phyloP scores from a whole-genome alignment of 2,329 filamentous ascomycete genomes.

The Neofusicoccum ribis region DNA sequence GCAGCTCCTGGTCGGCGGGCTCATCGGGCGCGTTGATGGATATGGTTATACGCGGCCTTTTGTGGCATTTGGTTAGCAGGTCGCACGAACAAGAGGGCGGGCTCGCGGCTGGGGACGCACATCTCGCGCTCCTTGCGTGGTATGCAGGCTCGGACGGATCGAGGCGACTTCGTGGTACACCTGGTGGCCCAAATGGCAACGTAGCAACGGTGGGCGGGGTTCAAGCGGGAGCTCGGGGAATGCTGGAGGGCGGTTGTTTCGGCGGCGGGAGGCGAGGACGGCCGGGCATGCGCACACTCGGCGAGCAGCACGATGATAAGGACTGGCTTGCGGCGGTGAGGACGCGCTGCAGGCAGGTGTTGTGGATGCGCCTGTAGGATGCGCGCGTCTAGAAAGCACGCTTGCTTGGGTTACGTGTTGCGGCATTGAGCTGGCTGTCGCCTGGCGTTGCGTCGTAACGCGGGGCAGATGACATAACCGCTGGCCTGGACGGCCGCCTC shows the following conservation, averaged over 20 bases:
- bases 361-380: background rate
- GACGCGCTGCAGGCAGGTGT: background rate
- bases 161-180: slow-evolving; percentile 22
- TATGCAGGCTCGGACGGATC: slow-evolving; percentile 36
- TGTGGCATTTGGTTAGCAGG: slow-evolving; percentile 21
- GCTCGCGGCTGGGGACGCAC: slow-evolving; percentile 33
- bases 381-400: background rate
- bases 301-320: slow-evolving; percentile 1
- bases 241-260: slow-evolving; percentile 17
- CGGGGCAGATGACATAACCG: slow-evolving; percentile 7
- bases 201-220: slow-evolving; percentile 10
- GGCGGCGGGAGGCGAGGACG: slow-evolving; percentile 11
- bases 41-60: slow-evolving; percentile 79
- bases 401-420: background rate
- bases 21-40: slow-evolving; percentile 75
- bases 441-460: background rate
- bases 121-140: slow-evolving; percentile 37
- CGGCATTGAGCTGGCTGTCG: background rate
- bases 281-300: background rate
- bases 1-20: slow-evolving; percentile 67
- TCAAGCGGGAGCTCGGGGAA: slow-evolving; percentile 13
- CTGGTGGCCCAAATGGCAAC: background rate
- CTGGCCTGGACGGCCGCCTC: background rate
- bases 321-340: background rate
- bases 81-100: slow-evolving; percentile 31